Base-by-base conservation (phyloP, 352 stramenopile species). In the Phytophthora citricola region DNA sequence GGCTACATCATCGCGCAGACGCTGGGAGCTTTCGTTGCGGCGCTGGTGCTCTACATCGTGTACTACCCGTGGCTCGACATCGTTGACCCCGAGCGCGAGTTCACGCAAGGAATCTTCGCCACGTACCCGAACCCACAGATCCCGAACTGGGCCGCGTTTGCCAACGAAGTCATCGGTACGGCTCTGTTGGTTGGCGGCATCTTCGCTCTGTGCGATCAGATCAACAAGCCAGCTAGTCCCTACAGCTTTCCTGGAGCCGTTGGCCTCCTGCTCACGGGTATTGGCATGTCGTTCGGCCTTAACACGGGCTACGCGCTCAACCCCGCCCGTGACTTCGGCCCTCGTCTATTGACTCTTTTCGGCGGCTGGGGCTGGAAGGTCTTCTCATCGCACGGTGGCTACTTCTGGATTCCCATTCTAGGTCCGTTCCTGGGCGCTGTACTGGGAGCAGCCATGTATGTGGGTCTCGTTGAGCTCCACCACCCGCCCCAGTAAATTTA, bases 381-480 rank as follows among this genome's bases (percentile, higher is more conserved):
- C 14, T 83, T 52, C 40, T 48, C 53, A 5, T 61, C 53, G 10
- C 73, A 72, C 53, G 80, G 84, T 41, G 73, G 80, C 4, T 94
- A 92, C 77, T 94, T 94, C 61, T 91, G 78, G 83, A 83, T 92
- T 43, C 83, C 83, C 12, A 77, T 87, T 52, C 52, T 92, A n/a
- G 85, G 83, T 2, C 85, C 85, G 43, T 86, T 92, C 64, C 73
- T 91, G 26, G 85, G 85, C 10, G 85, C 71, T 2, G 69, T 89
- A 24, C 62, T 89, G 8, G 85, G 86, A 32, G 79, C 73, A n/a
- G 70, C 80, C 50, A 73, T 78, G 22, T 94, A 94, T 66, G 86
- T 78, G 4, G 78, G 85, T 41, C 69, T 91, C 32, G 79, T 93
- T 20, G 63, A 81, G 53, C 67, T 75, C 39, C 81, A 93, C 71